Base-by-base conservation (phyloP, 805 yeast genomes). In the Torulaspora quercuum region DNA sequence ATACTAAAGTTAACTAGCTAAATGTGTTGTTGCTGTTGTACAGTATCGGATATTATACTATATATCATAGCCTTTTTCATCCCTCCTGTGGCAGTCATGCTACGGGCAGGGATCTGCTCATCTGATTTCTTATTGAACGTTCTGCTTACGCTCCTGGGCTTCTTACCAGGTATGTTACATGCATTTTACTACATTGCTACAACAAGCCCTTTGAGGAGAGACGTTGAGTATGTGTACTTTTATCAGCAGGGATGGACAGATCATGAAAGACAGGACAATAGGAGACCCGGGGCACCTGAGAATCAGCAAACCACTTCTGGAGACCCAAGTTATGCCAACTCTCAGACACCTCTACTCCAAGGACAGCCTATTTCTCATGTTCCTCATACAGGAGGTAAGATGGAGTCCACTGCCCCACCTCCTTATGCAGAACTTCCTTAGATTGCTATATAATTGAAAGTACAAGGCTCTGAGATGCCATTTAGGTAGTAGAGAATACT, bases 1-100 rank as follows among this genome's bases (percentile, higher is more conserved):
- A 6, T 5, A 7, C 18, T 15, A 11, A 10, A n/a, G 3, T 6
- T 35, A 26, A 21, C 24, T 24, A 26, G 17, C 13, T 10, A 13
- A 15, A 12, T 15, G 15, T 13, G 35, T 16, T 46, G 48, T 50
- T 48, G 58, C 35, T 55, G 56, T 32, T 59, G 60, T 37, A 50
- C 59, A 6, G 57, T 52, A 5, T 56, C 65, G 12, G 89, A 82
- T 54, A 53, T 78, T n/a, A 55, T 76, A 9, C 71, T 83, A 10
- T 76, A 78, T 39, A 46, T 78, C 1, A 54, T 78, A 6, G 80
- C 86, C 3, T 69, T 81, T 33, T 66, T 82, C 33, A 69, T 80
- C 53, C 92, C 94, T 2, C 92, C 92, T 0, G 65, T 82, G 8
- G 84, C 89, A 0, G 88, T 83, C 7, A 61, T 78, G 57, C 67